Evolutionary conservation across 1,139 yeast genomes (phyloP), one percentile per base, ranked within the genome.

Genomic region (Geotrichum fermentans): DNA sequence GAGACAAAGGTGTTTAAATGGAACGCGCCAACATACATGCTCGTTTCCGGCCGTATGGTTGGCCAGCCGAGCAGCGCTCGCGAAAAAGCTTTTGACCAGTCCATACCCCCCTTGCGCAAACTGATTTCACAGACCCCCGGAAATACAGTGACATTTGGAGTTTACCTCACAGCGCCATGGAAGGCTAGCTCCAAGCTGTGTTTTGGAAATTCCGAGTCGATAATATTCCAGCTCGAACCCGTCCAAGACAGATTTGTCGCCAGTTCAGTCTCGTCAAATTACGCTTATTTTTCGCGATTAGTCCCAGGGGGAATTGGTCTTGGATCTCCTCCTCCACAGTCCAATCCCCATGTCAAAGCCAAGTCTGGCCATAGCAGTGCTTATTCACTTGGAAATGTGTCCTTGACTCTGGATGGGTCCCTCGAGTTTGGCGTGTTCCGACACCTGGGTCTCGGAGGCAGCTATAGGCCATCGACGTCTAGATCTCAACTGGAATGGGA

Each of bases 1-100:
- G 96, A 90, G 65, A 77, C 83, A 54, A 87, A 83, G 57, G 86
- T 83, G 0, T 82, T 87, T 69, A 87, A 88, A 61, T 90, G 97
- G 96, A 80, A 78, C 57, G 95, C 96, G 0, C 96, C 96, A 0
- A 80, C 96, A 0, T 62, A 88, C 2, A 56, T 90, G 11, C 55
- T 90, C 0, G 73, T 90, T 0, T 75, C 80, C 3, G 97, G 97
- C 43, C 55, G 33, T 72, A 75, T 48, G 26, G 28, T 50, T n/a
- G 42, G 34, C 33, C 13, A 40, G 6, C 43, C 46, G 13, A 44
- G 48, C 11, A 37, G 57, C 8, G 53, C 58, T 11, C 47, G 56
- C 1, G 58, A 56, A 24, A 54, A 61, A 10, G 52, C 55, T 8
- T 60, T 59, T 47, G 49, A 56, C 37, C 59, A 60, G 38, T 52